A percentile compares a stretch with the other conserved stretches of the same genome.
These are phyloP conservation scores for Phialophora chinensis DNA, from an alignment of 2,329 filamentous ascomycete species.

Conservation along the genomic window DNA sequence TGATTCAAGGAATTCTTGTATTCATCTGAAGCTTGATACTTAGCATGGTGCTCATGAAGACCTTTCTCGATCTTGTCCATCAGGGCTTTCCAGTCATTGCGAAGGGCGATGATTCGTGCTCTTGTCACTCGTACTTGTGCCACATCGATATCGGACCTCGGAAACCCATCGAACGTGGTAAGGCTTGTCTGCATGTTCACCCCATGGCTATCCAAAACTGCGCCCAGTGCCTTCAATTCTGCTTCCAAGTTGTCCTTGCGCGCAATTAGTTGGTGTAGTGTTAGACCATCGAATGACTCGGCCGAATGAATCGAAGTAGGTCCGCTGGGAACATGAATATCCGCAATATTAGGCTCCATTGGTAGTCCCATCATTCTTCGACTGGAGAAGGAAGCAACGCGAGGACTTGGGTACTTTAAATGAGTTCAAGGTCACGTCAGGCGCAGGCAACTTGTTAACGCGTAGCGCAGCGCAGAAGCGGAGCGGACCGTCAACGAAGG, in stretches of 20 bases:
- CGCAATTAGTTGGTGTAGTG: constrained; percentile 78
- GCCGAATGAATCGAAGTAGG: constrained; percentile 67
- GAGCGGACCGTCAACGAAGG: neutral
- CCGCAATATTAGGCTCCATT: constrained; percentile 60
- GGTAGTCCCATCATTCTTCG: constrained; percentile 53
- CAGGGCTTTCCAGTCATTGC: constrained; percentile 90
- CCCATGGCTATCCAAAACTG: constrained; percentile 78
- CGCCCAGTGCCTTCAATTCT: constrained; percentile 82
- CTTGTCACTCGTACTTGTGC: constrained; percentile 95
- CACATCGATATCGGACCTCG: constrained; percentile 90
- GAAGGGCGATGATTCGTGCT: constrained; percentile 83
- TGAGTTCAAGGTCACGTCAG: neutral
- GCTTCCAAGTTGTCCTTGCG: constrained; percentile 85
- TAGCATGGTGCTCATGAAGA: constrained; percentile 90
- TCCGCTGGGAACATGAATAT: constrained; percentile 76
- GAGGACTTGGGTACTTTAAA: neutral
- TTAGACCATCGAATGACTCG: constrained; percentile 67
- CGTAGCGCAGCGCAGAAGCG: constrained; percentile 6
- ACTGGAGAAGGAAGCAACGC: neutral
- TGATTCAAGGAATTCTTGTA: constrained; percentile 38
- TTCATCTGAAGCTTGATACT: constrained; percentile 53
- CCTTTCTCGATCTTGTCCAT: constrained; percentile 83
- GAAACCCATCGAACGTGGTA: constrained; percentile 87
- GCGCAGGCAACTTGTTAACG: constrained; percentile 17
- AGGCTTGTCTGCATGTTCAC: constrained; percentile 91